Base-by-base conservation (phyloP, 2,329 filamentous ascomycete genomes). In the Penicillium sp. region DNA sequence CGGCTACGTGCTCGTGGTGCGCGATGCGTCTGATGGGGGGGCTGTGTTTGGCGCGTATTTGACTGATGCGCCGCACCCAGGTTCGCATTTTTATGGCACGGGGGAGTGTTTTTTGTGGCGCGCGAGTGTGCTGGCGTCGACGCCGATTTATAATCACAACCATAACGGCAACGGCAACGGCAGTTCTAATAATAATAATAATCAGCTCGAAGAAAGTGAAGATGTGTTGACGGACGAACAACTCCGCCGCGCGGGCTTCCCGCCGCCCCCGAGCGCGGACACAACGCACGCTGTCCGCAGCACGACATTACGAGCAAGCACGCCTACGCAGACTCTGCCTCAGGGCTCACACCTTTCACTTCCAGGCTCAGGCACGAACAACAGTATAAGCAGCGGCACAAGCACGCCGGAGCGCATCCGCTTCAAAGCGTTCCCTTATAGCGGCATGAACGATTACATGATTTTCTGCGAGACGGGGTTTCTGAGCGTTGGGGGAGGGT, bases 361-460 rank as follows among this genome's bases (percentile, higher is more conserved):
- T 48, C 50, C 56, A 42, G 6, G 16, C n/a, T n/a, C n/a, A n/a
- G 14, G 38, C 14, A 26, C 3, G 45, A 30, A 43, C 14, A 47
- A 55, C n/a, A 62, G 62, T 18, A 55, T 59, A 12, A 71, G 69
- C 38, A 66, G 70, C 56, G 77, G 73, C 63, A 74, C 81, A 1
- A 81, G 79, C 24, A 84, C 85, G 3, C 83, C 85, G 4, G 89
- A 93, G 60, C 82, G 85, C 24, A 90, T 97, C 63, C 86, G 94
- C 20, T 99, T 99, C 81, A 97, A 96, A 74, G 93, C 93, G 0
- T 99, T 97, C 66, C 92, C 93, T 0, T 97, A 97, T 68, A 95
- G 89, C 56, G 94, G 94, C 5, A 83, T 96, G 42, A 97, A 99
- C 71, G 94, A 97, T 72, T 99, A 96, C 71, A 91, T 93, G 78